Conservation (phyloP, 345 rosid genomes). For the Eucalyptus lansdowneana region DNA sequence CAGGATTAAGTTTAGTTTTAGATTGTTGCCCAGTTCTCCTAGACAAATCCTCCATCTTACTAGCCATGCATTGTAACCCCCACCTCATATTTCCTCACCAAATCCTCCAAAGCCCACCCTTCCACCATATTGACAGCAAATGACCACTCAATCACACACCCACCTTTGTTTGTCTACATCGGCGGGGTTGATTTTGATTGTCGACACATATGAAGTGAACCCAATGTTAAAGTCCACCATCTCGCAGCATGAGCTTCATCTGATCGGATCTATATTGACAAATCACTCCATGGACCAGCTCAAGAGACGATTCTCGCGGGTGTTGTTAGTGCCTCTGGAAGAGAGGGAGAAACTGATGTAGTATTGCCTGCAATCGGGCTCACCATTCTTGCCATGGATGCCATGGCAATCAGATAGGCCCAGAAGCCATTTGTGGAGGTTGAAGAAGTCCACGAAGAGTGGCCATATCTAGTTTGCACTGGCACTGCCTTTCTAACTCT, state of each 20-base stretch:
- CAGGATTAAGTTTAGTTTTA: no score
- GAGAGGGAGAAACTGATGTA: slow-evolving; percentile 29
- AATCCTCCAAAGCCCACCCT: slow-evolving; percentile 24
- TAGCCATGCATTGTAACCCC: slow-evolving; percentile 10
- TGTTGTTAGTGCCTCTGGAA: background rate
- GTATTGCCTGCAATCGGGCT: slow-evolving; percentile 46
- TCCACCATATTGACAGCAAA: slow-evolving; percentile 44
- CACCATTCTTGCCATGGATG: slow-evolving; percentile 39
- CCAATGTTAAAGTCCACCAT: slow-evolving; percentile 48
- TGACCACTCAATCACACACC: slow-evolving; percentile 54
- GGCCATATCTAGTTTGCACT: slow-evolving; percentile 35
- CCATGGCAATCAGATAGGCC: slow-evolving; percentile 24
- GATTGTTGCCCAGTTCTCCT: no score
- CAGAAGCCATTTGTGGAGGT: slow-evolving; percentile 35
- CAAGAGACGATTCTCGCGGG: background rate
- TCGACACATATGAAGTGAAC: slow-evolving; percentile 37
- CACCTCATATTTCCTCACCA: slow-evolving; percentile 20
- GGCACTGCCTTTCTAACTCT: slow-evolving; percentile 9
- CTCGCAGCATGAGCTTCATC: slow-evolving; percentile 27
- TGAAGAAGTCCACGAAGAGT: slow-evolving; percentile 43
- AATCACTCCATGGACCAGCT: slow-evolving; percentile 51
- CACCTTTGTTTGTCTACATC: background rate
- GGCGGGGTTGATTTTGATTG: slow-evolving; percentile 17
- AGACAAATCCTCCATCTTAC: slow-evolving; percentile 9
- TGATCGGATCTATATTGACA: slow-evolving; percentile 17